Evolutionary conservation across 2,329 filamentous ascomycete genomes (phyloP).

Genomic region (Hypoxylon sp.): DNA sequence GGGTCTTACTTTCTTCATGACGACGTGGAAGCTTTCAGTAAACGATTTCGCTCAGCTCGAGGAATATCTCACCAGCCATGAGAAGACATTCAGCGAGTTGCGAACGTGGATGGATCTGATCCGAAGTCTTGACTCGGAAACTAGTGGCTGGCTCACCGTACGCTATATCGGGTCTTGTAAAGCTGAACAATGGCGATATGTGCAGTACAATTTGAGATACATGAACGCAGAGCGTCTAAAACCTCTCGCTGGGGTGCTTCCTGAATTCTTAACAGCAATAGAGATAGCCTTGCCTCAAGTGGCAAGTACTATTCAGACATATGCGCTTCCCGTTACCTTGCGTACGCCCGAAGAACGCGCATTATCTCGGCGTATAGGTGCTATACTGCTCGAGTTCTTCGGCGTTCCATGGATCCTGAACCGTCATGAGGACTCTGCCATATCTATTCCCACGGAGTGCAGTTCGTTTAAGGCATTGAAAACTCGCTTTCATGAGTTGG

Average conservation of each 20-base stretch:
- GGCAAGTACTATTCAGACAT: not conserved
- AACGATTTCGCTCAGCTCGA: not conserved
- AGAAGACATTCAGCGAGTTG: conserved; percentile 15
- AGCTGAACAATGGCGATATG: not conserved
- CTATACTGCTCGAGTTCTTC: not conserved
- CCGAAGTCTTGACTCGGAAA: too few relatives aligned
- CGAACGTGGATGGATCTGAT: not conserved
- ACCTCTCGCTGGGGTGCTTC: conserved; percentile 1
- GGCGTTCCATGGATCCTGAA: conserved; percentile 4
- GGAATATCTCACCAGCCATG: not conserved
- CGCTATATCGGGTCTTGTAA: conserved; percentile 14
- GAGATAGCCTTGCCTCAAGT: not conserved
- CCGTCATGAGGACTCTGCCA: not conserved
- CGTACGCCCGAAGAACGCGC: not conserved
- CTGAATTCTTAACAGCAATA: conserved; percentile 16
- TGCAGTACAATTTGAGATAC: not conserved
- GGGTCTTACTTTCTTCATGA: not conserved
- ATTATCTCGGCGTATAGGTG: too few relatives aligned
- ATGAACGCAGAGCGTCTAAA: not conserved
- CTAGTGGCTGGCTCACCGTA: not conserved
- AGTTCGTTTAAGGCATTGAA: not conserved
- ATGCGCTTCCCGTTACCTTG: not conserved
- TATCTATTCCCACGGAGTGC: not conserved
- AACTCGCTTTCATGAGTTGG: too few relatives aligned
- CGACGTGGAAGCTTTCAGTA: conserved; percentile 5